Evolutionary conservation across 495 filamentous ascomycete species (phyloP).

Genomic region (Penicillium herquei): DNA sequence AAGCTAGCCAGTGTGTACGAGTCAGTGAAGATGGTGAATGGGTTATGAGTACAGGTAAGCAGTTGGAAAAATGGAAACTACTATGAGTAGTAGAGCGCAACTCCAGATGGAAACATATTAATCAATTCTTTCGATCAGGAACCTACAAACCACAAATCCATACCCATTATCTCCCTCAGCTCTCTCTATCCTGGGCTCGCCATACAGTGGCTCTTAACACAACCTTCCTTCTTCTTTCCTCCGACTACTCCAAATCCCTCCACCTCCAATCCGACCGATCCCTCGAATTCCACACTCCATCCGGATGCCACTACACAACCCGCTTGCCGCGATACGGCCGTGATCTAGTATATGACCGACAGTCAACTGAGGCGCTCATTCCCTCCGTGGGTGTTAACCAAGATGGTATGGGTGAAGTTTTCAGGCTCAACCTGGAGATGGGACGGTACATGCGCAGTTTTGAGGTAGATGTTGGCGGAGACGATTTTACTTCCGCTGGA

Average conservation of each 20-base stretch:
- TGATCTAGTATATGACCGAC: slow-evolving; percentile 80
- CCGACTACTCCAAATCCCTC: slow-evolving; percentile 91
- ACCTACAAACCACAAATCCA: slow-evolving; percentile 97
- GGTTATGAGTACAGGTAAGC: slow-evolving; percentile 91
- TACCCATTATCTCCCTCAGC: slow-evolving; percentile 87
- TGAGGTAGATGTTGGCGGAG: slow-evolving; percentile 81
- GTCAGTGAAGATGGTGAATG: slow-evolving; percentile 96
- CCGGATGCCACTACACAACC: slow-evolving; percentile 82
- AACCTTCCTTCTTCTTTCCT: slow-evolving; percentile 87
- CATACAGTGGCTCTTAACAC: slow-evolving; percentile 94
- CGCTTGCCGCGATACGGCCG: slow-evolving; percentile 90
- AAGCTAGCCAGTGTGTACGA: slow-evolving; percentile 89
- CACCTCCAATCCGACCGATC: slow-evolving; percentile 90
- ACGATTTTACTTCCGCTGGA: slow-evolving; percentile 63
- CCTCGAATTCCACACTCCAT: slow-evolving; percentile 91
- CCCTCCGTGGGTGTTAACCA: slow-evolving; percentile 84
- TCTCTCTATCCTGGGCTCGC: slow-evolving; percentile 87
- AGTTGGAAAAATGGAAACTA: no score
- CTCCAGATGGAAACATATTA: slow-evolving; percentile 12
- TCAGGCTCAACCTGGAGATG: slow-evolving; percentile 83
- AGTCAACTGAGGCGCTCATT: slow-evolving; percentile 82
- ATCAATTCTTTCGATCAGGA: slow-evolving; percentile 42
- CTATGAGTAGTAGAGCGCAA: no score
- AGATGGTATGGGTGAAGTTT: slow-evolving; percentile 86
- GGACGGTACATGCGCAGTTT: slow-evolving; percentile 85